phyloP scores from a whole-genome alignment of 441 rosid genomes.

The Capsella rubella region DNA sequence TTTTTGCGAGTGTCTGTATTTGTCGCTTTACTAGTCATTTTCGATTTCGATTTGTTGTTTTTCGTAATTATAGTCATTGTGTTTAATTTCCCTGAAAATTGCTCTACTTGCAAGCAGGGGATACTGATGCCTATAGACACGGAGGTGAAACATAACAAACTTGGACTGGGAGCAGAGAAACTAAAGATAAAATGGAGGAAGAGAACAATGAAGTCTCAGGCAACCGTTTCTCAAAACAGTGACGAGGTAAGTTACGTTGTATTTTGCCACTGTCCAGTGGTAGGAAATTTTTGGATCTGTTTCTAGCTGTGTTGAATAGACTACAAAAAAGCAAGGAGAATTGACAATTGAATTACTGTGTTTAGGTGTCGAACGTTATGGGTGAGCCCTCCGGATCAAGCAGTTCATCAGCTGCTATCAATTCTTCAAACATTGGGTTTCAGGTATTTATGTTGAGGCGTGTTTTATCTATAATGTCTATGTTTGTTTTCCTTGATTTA shows the following conservation, averaged over 20 bases:
- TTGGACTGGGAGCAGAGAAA: no score
- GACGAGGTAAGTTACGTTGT: neutral
- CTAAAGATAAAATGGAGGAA: no score
- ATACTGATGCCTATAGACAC: no score
- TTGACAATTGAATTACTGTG: neutral
- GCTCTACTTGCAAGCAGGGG: no score
- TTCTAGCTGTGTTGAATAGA: neutral
- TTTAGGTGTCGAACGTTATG: conserved; percentile 27
- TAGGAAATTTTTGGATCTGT: neutral
- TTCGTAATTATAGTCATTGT: no score
- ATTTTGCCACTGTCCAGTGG: neutral
- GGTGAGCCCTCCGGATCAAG: conserved; percentile 49
- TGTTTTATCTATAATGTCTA: neutral
- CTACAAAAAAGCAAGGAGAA: neutral
- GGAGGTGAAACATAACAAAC: no score
- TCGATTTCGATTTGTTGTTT: no score
- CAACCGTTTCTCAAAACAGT: no score
- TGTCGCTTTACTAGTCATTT: no score
- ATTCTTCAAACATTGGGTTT: conserved; percentile 75
- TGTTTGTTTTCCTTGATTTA: neutral
- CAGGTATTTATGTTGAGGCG: conserved; percentile 50
- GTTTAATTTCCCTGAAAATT: no score
- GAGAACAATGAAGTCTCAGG: no score
- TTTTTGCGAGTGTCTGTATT: no score
- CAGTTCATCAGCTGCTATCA: conserved; percentile 52